Base-by-base conservation (phyloP, 352 stramenopile genomes). In the Blastocystis hominis region DNA sequence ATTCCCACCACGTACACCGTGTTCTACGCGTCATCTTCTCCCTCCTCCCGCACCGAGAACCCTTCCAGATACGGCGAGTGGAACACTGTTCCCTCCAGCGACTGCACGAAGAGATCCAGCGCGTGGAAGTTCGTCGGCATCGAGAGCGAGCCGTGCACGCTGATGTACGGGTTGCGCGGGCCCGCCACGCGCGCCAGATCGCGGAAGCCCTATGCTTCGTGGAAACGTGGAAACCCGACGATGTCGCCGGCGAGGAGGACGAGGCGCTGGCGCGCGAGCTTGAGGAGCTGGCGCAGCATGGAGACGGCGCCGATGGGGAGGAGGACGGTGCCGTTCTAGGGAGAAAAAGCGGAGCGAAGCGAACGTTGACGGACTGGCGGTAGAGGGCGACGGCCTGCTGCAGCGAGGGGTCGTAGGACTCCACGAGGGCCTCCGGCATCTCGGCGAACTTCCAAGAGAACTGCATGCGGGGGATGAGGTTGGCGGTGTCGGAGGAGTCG, bases 41-140 rank as follows among this genome's bases (percentile, higher is more conserved):
- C 30, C 17, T 40, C 9, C 15, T 17, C 47, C 0, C 34, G 13
- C 15, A 87, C 77, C n/a, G 42, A 61, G 55, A 87, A 87, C 36
- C 77, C 77, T 24, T 87, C 77, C 15, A 78, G 42, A 64, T 87
- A 87, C 3, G 77, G 77, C 36, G 77, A 75, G 20, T 40, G n/a
- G 56, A 62, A 87, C 3, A 87, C 55, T 34, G n/a, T 15, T 34
- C 77, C 77, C 4, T 44, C 61, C 3, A 59, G 62, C 15, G 20
- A 13, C 56, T 55, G 36, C 13, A 87, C 66, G 44, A 78, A 87
- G 53, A 15, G 20, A 40, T 87, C 77, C 34, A 87, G 34, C 53
- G 77, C 77, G 47, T 87, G 77, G 53, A 87, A 59, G 66, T 87
- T 87, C 24, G 66, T 77, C 15, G 77, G 42, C 42, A 87, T 62